A percentile compares a stretch with the other conserved stretches of the same genome.
Conservation (phyloP, 768 basidiomycete species). For the Russula sp. region DNA sequence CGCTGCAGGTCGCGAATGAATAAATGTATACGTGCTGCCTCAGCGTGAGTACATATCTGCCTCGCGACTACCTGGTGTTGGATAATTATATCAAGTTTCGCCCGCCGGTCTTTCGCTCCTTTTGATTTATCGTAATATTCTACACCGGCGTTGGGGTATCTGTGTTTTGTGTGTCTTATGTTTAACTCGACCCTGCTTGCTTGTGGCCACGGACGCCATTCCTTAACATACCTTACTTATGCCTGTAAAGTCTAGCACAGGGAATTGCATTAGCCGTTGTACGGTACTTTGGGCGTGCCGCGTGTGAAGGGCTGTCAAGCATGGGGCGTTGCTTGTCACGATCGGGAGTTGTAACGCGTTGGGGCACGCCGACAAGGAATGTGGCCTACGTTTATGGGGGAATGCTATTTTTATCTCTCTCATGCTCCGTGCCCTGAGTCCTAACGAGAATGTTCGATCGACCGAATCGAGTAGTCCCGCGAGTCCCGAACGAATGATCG, state of each 20-base stretch:
- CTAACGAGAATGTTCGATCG: no score
- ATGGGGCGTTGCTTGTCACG: no score
- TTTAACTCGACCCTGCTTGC: background rate
- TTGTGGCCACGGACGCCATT: constrained; percentile 7
- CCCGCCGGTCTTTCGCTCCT: background rate
- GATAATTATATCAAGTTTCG: background rate
- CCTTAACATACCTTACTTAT: constrained; percentile 3
- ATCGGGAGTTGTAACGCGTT: no score
- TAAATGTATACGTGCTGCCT: background rate
- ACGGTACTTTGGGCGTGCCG: background rate
- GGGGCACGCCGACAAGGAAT: no score
- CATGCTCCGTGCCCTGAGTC: no score
- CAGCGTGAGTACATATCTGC: background rate
- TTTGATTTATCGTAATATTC: constrained; percentile 15
- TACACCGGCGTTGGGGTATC: background rate
- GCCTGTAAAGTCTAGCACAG: constrained; percentile 2
- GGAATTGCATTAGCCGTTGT: constrained; percentile 4
- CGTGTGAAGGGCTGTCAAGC: no score
- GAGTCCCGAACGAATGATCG: no score
- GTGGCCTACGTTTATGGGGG: no score
- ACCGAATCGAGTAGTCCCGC: no score
- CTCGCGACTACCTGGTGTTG: background rate
- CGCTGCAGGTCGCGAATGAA: constrained; percentile 12
- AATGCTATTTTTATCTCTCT: no score
- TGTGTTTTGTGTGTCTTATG: background rate